These are phyloP conservation scores for Byssothecium circinans DNA, from an alignment of 2,329 filamentous ascomycete genomes.

Conservation along the genomic window DNA sequence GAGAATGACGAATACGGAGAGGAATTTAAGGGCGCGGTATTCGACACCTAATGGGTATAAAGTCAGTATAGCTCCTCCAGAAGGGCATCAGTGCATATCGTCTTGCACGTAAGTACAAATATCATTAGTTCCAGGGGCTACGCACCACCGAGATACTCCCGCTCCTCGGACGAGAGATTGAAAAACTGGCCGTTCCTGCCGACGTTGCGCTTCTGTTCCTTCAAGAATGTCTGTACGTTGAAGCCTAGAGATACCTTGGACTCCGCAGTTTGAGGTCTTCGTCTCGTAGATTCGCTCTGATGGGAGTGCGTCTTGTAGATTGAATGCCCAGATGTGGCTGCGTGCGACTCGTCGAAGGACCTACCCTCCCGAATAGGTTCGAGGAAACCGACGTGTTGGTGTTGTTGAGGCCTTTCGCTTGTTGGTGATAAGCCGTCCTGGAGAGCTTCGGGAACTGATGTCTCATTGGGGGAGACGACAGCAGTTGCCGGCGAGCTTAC, in stretches of 20 bases:
- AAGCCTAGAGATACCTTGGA: slow-evolving; percentile 18
- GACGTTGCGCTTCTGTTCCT: slow-evolving; percentile 26
- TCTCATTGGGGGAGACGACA: not conserved
- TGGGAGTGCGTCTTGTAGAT: slow-evolving; percentile 22
- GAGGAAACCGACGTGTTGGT: slow-evolving; percentile 24
- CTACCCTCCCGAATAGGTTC: slow-evolving; percentile 20
- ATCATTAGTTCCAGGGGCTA: too few relatives aligned
- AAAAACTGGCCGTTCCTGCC: slow-evolving; percentile 23
- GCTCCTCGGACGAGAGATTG: slow-evolving; percentile 23
- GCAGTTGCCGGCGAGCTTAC: not conserved
- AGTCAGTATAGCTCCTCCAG: too few relatives aligned
- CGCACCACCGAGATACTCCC: slow-evolving; percentile 25
- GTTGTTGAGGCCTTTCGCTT: slow-evolving; percentile 11
- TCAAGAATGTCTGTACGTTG: slow-evolving; percentile 24
- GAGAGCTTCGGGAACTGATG: slow-evolving; percentile 1
- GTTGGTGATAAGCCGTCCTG: not conserved
- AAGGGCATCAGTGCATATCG: too few relatives aligned
- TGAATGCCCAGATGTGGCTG: slow-evolving; percentile 21
- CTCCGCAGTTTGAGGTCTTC: slow-evolving; percentile 18
- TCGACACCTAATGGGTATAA: too few relatives aligned
- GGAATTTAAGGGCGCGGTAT: slow-evolving; percentile 25
- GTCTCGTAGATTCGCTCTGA: slow-evolving; percentile 18
- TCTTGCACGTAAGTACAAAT: too few relatives aligned
- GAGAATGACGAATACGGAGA: slow-evolving; percentile 18
- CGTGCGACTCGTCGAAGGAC: slow-evolving; percentile 15